Conservation (phyloP, 129 eudicot genomes). For the Escallonia herrerae region DNA sequence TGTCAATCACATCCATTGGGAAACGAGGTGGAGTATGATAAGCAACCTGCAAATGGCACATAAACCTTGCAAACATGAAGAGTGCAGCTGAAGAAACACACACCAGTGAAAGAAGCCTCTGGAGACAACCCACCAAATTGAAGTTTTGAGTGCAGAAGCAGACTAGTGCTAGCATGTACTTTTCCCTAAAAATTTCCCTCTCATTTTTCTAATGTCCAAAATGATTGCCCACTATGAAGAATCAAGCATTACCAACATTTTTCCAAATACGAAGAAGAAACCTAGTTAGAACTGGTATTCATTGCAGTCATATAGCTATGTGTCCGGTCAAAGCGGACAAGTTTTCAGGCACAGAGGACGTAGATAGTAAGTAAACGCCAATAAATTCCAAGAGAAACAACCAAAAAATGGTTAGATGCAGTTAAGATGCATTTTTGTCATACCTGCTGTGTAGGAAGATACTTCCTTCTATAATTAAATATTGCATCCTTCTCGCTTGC, state of each 20-base stretch:
- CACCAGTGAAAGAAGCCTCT: constrained; percentile 1
- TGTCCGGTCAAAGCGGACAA: no score
- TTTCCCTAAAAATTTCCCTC: no score
- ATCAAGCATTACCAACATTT: no score
- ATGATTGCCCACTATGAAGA: no score
- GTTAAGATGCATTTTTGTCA: not conserved
- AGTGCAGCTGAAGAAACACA: not conserved
- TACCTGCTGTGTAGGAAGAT: constrained; percentile 96
- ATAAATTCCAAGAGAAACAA: no score
- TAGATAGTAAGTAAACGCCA: not conserved
- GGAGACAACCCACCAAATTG: not conserved
- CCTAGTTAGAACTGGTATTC: no score
- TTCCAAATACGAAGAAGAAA: no score
- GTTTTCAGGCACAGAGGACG: no score
- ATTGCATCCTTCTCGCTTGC: constrained; percentile 75
- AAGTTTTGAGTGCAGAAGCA: no score
- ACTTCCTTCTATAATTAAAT: constrained; percentile 76
- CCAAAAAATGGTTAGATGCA: constrained; percentile 4
- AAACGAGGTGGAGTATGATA: constrained; percentile 96
- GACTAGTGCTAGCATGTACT: not conserved
- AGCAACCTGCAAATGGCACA: constrained; percentile 52
- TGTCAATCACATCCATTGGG: constrained; percentile 55
- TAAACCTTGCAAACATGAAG: not conserved
- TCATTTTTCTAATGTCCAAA: no score
- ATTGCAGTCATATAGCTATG: no score